These are phyloP conservation scores for Vaccinium darrowii DNA, from an alignment of 148 eudicot genomes.

Conservation along the genomic window DNA sequence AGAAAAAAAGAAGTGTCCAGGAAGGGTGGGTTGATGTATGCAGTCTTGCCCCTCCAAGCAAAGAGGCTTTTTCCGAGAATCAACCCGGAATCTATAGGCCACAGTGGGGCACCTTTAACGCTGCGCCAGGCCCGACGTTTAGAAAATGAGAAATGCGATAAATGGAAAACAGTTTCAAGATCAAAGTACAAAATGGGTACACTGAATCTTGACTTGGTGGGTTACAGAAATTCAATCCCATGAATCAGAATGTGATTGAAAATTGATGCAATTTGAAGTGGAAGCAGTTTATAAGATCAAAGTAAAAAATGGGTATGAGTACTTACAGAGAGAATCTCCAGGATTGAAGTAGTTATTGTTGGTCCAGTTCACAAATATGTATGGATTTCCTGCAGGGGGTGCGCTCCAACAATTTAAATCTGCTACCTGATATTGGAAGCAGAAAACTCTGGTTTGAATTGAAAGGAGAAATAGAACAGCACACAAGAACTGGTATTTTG, in stretches of 20 bases:
- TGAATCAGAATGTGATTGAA: background rate
- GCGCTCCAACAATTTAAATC: conserved; percentile 71
- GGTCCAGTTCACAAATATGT: conserved; percentile 68
- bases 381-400: conserved; percentile 56
- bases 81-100: too few species aligned
- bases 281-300: too few species aligned
- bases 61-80: too few species aligned
- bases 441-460: conserved; percentile 36
- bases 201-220: background rate
- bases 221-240: background rate
- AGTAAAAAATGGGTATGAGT: background rate
- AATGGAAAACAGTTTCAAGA: background rate
- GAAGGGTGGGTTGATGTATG: too few species aligned
- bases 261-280: background rate
- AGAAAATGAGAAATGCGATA: background rate
- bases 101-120: too few species aligned
- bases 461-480: conserved; percentile 36
- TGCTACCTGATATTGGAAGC: conserved; percentile 72
- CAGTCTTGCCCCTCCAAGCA: too few species aligned
- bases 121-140: too few species aligned
- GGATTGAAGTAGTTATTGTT: conserved; percentile 44
- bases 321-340: conserved; percentile 89
- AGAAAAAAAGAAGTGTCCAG: too few species aligned
- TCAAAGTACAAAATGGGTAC: background rate
- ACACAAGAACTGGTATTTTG: conserved; percentile 19